Evolutionary conservation across 129 eudicot genomes (phyloP).

Genomic region (Mikania micrantha): DNA sequence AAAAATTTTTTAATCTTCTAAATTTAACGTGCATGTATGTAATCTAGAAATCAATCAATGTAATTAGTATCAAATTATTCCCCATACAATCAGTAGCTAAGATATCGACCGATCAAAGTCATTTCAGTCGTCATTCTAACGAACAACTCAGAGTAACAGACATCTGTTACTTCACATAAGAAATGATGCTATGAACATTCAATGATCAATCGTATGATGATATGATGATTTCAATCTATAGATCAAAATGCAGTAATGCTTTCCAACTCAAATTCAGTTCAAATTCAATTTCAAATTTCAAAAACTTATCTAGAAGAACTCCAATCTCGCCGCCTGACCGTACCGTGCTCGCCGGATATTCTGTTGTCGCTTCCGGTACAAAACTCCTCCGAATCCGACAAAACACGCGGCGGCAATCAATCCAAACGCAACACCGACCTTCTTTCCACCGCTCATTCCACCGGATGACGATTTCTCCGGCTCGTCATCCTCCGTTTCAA

Average conservation of each 20-base stretch:
- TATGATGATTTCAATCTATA: slow-evolving; percentile 6
- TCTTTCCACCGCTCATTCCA: slow-evolving; percentile 51
- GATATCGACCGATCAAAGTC: background rate
- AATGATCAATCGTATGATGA: slow-evolving; percentile 4
- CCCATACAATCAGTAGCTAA: too few species aligned
- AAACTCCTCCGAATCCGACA: slow-evolving; percentile 34
- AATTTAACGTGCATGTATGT: too few species aligned
- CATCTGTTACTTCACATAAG: background rate
- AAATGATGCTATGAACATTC: slow-evolving; percentile 4
- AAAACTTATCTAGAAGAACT: slow-evolving; percentile 29
- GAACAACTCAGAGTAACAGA: background rate
- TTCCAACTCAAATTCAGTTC: slow-evolving; percentile 4
- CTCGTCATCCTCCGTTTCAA: background rate
- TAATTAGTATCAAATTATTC: background rate
- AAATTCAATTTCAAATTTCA: too few species aligned
- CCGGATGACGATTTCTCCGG: slow-evolving; percentile 13
- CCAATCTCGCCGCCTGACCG: slow-evolving; percentile 42
- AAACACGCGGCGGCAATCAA: slow-evolving; percentile 38
- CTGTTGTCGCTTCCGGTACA: slow-evolving; percentile 49
- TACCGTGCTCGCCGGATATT: slow-evolving; percentile 52
- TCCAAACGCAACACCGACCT: slow-evolving; percentile 53
- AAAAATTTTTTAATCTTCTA: too few species aligned
- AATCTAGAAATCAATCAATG: background rate
- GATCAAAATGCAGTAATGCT: slow-evolving; percentile 7
- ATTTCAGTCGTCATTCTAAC: background rate